Conservation (phyloP, 371 early-diverging fungal species). For the Syncephalastrum sp. region DNA sequence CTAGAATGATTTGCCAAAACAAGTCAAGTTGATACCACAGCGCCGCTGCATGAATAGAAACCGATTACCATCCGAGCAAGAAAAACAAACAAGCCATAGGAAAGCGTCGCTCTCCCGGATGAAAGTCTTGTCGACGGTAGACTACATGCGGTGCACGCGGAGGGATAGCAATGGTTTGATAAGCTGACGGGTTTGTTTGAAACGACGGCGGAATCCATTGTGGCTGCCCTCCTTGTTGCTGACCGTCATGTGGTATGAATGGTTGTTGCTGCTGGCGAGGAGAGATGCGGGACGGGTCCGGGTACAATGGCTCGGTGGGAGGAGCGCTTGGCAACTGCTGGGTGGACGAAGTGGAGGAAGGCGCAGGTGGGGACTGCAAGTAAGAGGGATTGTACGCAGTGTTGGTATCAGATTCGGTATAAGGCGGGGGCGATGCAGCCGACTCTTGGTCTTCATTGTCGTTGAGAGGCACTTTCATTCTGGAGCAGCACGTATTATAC, state of each 20-base stretch:
- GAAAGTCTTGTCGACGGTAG: not conserved
- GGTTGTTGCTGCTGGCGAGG: not conserved
- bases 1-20: not conserved
- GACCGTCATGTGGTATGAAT: too few relatives aligned
- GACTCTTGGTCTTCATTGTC: constrained; percentile 6
- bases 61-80: constrained; percentile 21
- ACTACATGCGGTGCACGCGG: not conserved
- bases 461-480: too few relatives aligned
- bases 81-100: constrained; percentile 23
- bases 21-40: not conserved
- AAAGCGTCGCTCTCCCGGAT: constrained; percentile 20
- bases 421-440: constrained; percentile 17
- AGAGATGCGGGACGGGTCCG: constrained; percentile 1
- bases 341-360: constrained; percentile 4
- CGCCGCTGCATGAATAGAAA: not conserved
- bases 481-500: too few relatives aligned
- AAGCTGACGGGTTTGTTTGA: constrained; percentile 5
- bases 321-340: too few relatives aligned
- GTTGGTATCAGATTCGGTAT: constrained; percentile 14
- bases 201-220: constrained; percentile 6
- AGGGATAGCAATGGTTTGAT: constrained; percentile 16
- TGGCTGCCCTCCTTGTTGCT: not conserved
- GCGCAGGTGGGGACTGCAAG: constrained; percentile 4
- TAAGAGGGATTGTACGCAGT: constrained; percentile 17
- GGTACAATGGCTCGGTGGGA: too few relatives aligned